These are phyloP conservation scores for Conticribra weissflogii DNA, from an alignment of 108 stramenopile genomes.

Conservation along the genomic window DNA sequence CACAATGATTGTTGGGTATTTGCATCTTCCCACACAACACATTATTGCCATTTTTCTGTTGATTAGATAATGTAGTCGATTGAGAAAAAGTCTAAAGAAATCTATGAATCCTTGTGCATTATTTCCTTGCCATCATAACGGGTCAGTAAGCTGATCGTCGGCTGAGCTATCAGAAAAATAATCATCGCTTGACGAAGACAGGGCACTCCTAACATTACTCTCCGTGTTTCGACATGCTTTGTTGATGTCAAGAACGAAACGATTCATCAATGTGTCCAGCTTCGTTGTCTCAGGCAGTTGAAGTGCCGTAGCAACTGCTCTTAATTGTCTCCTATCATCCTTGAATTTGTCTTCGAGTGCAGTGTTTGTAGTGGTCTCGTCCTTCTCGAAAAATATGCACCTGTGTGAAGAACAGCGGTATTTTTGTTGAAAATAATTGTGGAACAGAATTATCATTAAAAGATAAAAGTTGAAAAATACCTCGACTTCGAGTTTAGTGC, in stretches of 20 bases:
- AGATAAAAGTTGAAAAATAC: slow-evolving; percentile 1
- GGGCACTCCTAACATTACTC: not conserved
- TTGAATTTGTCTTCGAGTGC: slow-evolving; percentile 27
- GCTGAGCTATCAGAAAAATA: slow-evolving; percentile 11
- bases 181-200: slow-evolving; percentile 11
- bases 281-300: slow-evolving; percentile 24
- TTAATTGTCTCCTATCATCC: slow-evolving; percentile 35
- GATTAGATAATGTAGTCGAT: too few relatives aligned
- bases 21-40: too few relatives aligned
- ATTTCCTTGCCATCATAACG: too few relatives aligned
- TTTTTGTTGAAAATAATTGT: not conserved
- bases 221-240: slow-evolving; percentile 15
- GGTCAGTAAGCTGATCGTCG: not conserved
- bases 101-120: too few relatives aligned
- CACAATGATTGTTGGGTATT: too few relatives aligned
- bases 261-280: slow-evolving; percentile 20
- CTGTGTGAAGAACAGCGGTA: slow-evolving; percentile 5
- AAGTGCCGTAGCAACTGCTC: slow-evolving; percentile 25
- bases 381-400: slow-evolving; percentile 40
- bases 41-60: too few relatives aligned
- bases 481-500: slow-evolving; percentile 46
- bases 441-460: not conserved
- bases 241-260: slow-evolving; percentile 23
- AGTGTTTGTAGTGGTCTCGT: slow-evolving; percentile 10
- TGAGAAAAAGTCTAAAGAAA: too few relatives aligned